Evolutionary conservation across 805 yeast species (phyloP), one percentile per base, ranked within the genome.

Genomic region (Hanseniaspora meyeri): DNA sequence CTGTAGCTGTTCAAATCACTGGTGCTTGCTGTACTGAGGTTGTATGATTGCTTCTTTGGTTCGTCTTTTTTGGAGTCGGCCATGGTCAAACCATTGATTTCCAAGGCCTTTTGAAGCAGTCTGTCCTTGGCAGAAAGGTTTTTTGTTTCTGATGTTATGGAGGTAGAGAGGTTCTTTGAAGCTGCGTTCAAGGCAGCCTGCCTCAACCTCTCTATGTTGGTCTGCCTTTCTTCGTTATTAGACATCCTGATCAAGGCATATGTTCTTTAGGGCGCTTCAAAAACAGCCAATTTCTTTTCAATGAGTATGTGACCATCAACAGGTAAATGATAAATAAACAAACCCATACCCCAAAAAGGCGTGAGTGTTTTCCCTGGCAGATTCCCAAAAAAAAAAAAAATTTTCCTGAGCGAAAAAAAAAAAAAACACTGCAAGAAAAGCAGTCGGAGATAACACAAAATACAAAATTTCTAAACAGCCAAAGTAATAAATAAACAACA

Each of bases 111-210:
- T 51, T 51, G 55, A 12, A 51, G 42, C 9, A 51, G 17, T 19
- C 46, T 32, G 16, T 51, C 46, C 31, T 45, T 51, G 20, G 55
- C 49, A 8, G 55, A 43, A 11, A 46, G 39, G 31, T 19, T 46
- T 14, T 46, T 46, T 10, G 20, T 46, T 46, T 46, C 49, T 34
- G 49, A 31, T 31, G 49, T 16, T 17, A 46, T 32, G n/a, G 49
- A 46, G 10, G 49, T 31, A 17, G 49, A 46, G 17, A 34, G 38
- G n/a, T 51, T 51, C 20, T 43, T 51, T 12, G 46, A 42, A 2
- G 83, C 78, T 36, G 80, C 80, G 45, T 88, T 77, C 69, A 89
- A 90, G 65, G 89, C 81, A 1, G 87, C 80, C 50, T 77, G 48
- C 42, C 45, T 47, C 11, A 54, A 42, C 9, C 46, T 37, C 7